These are phyloP conservation scores for Metschnikowia noctiluminum DNA, from an alignment of 805 yeast genomes.

Conservation along the genomic window DNA sequence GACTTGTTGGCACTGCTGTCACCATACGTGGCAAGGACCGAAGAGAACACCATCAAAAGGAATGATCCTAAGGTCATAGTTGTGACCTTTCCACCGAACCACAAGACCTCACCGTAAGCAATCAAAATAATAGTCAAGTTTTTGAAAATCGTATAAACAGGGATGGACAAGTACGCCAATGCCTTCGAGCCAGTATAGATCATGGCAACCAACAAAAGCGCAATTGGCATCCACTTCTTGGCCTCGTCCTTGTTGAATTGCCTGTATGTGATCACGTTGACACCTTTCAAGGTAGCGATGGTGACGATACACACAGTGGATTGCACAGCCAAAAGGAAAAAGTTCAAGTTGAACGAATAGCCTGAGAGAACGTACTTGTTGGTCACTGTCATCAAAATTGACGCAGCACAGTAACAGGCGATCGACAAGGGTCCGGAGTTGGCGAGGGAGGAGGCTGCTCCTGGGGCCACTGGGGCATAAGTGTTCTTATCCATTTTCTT, in stretches of 20 bases:
- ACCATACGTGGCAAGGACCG: constrained; percentile 94
- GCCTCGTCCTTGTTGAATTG: constrained; percentile 84
- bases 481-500: constrained; percentile 36
- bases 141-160: constrained; percentile 97
- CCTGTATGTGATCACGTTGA: constrained; percentile 82
- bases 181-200: constrained; percentile 96
- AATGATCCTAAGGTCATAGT: constrained; percentile 88
- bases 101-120: constrained; percentile 96
- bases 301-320: constrained; percentile 76
- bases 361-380: constrained; percentile 91
- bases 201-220: constrained; percentile 84
- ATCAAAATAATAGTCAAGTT: constrained; percentile 93
- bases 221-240: constrained; percentile 93
- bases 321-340: constrained; percentile 86
- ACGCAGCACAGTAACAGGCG: constrained; percentile 83
- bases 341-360: constrained; percentile 71
- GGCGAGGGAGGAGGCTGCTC: constrained; percentile 31
- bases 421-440: constrained; percentile 69
- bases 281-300: constrained; percentile 65
- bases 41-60: constrained; percentile 87
- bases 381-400: constrained; percentile 95
- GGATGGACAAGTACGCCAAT: constrained; percentile 83
- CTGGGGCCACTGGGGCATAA: constrained; percentile 20
- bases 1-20: constrained; percentile 49
- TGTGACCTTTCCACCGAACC: constrained; percentile 94